A percentile compares a stretch with the other conserved stretches of the same genome.
phyloP scores from a whole-genome alignment of 495 filamentous ascomycete species.

The Aspergillus wentii region DNA sequence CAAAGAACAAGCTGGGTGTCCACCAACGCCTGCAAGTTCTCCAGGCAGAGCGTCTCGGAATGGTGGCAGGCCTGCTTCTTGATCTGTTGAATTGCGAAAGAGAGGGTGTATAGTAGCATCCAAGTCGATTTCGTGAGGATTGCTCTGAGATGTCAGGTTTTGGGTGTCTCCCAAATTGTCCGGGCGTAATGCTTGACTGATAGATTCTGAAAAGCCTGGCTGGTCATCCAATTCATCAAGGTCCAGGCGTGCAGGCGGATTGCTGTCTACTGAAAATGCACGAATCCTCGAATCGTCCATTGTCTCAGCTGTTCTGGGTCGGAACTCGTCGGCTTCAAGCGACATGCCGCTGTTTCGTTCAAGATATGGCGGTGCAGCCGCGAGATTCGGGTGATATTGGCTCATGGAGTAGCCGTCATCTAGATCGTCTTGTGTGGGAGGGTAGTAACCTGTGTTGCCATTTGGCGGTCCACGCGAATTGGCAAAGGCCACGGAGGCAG shows the following conservation, averaged over 20 bases:
- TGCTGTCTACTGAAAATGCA: no score
- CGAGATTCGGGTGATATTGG: no score
- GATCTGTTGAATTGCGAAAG: constrained; percentile 5
- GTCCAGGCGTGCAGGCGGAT: no score
- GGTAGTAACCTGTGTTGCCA: no score
- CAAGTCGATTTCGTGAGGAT: constrained; percentile 14
- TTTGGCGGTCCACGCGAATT: no score
- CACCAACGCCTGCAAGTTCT: constrained; percentile 19
- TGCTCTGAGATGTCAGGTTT: neutral
- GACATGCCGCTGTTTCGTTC: no score
- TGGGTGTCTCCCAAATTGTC: constrained; percentile 3
- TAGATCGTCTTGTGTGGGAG: no score
- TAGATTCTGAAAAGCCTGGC: neutral
- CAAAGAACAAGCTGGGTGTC: constrained; percentile 13
- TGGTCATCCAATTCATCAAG: neutral
- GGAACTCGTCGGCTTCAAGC: neutral
- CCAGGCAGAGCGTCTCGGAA: constrained; percentile 7
- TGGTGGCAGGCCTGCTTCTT: constrained; percentile 3
- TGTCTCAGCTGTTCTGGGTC: neutral
- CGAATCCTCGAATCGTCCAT: no score
- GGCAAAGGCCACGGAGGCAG: no score
- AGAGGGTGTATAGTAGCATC: constrained; percentile 11
- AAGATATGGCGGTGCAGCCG: no score
- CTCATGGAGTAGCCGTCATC: no score
- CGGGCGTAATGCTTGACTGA: constrained; percentile 1